These are phyloP conservation scores for Setaria italica DNA, from an alignment of 202 grass and related monocot species.

Conservation along the genomic window DNA sequence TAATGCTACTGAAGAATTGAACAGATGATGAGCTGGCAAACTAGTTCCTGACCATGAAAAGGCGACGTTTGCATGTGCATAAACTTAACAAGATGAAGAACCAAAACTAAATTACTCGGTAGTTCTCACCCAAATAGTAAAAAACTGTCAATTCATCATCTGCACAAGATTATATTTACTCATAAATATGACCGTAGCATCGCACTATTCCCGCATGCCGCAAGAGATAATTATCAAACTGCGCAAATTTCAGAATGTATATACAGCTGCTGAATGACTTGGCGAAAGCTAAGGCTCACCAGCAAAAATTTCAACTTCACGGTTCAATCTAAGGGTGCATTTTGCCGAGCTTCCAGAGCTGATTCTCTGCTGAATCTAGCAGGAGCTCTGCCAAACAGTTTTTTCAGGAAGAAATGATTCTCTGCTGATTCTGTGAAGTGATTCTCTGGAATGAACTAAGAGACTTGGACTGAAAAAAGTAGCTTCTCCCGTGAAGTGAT, in stretches of 20 bases:
- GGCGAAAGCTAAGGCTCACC: not conserved
- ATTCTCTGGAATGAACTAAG: too few relatives aligned
- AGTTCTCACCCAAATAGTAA: not conserved
- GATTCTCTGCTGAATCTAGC: too few relatives aligned
- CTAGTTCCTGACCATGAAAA: not conserved
- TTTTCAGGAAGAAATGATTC: too few relatives aligned
- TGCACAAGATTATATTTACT: not conserved
- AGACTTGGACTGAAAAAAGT: too few relatives aligned
- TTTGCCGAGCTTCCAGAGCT: too few relatives aligned
- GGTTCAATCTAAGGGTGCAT: too few relatives aligned
- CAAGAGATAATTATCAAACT: not conserved
- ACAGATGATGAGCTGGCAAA: not conserved
- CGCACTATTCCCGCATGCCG: not conserved
- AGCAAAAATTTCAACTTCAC: constrained; percentile 14
- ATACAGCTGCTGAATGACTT: constrained; percentile 30
- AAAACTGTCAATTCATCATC: not conserved
- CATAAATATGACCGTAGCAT: not conserved
- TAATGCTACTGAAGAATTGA: not conserved
- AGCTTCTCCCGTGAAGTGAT: too few relatives aligned
- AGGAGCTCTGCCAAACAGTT: too few relatives aligned
- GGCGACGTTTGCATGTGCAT: not conserved
- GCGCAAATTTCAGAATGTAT: not conserved
- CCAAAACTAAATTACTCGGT: not conserved
- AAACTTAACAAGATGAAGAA: not conserved
- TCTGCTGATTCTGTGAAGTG: too few relatives aligned